Percentiles rank a stretch among this genome's conserved stretches.
Evolutionary conservation across 2,329 filamentous ascomycete genomes (phyloP).

Genomic region (Fusarium sp.): DNA sequence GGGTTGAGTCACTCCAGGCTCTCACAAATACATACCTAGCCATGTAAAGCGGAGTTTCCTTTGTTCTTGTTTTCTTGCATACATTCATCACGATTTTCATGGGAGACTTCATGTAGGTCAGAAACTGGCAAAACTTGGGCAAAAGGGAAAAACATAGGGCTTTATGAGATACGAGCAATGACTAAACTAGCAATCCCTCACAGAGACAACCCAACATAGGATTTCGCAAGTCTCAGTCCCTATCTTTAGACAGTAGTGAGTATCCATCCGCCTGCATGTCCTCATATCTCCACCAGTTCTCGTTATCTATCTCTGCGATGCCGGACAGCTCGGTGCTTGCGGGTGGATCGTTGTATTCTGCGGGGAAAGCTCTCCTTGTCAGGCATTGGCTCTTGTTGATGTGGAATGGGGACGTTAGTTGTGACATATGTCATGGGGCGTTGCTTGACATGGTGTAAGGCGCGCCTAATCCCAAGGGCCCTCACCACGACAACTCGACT

Average conservation of each 20-base stretch:
- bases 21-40: not conserved
- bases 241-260: not conserved
- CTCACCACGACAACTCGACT: not conserved
- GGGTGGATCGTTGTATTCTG: not conserved
- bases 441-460: constrained; percentile 31
- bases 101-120: not conserved
- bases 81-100: not conserved
- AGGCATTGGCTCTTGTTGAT: not conserved
- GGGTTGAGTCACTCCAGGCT: not conserved
- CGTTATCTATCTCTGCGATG: constrained; percentile 8
- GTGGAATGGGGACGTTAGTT: not conserved
- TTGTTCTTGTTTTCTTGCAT: not conserved
- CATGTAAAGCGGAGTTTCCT: not conserved
- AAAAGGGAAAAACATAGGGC: not conserved
- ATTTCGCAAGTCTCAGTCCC: not conserved
- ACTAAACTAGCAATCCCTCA: not conserved
- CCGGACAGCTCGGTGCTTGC: not conserved
- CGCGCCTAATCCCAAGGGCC: not conserved
- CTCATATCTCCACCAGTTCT: constrained; percentile 2
- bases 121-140: not conserved
- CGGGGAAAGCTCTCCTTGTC: not conserved
- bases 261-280: not conserved
- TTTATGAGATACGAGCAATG: not conserved
- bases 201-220: not conserved
- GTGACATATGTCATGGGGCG: constrained; percentile 7